phyloP scores from a whole-genome alignment of 345 rosid species.

The Pistacia integerrima region DNA sequence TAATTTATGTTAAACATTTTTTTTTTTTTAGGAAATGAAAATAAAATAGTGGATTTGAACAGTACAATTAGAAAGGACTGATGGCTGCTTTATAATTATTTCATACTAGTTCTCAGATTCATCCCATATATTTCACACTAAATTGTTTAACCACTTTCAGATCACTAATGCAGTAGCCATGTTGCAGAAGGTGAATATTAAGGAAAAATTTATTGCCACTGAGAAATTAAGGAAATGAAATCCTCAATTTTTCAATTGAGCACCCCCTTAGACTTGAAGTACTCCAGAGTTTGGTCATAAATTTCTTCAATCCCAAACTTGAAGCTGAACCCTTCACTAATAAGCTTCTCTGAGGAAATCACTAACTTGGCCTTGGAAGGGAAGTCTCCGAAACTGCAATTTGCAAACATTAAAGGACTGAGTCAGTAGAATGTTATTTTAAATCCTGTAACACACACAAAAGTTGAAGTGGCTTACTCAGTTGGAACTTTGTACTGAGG shows the following conservation, averaged over 20 bases:
- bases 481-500: conserved; percentile 63
- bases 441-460: background rate
- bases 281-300: conserved; percentile 69
- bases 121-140: too few relatives aligned
- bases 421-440: background rate
- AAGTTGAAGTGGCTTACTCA: conserved; percentile 50
- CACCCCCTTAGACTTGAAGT: conserved; percentile 51
- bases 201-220: too few relatives aligned
- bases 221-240: background rate
- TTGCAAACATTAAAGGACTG: background rate
- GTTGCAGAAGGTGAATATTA: too few relatives aligned
- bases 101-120: too few relatives aligned
- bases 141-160: too few relatives aligned
- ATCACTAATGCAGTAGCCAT: too few relatives aligned
- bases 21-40: too few relatives aligned
- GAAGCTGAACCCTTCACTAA: conserved; percentile 67
- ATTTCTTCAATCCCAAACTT: conserved; percentile 70
- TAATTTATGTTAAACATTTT: too few relatives aligned
- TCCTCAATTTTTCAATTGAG: conserved; percentile 27
- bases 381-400: conserved; percentile 67
- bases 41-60: too few relatives aligned
- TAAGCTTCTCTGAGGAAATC: conserved; percentile 71
- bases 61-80: too few relatives aligned
- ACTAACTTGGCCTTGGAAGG: conserved; percentile 59
- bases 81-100: too few relatives aligned